A percentile compares a stretch with the other conserved stretches of the same genome.
Evolutionary conservation across 2,329 filamentous ascomycete genomes (phyloP).

Genomic region (Dothideomycetes sp.): DNA sequence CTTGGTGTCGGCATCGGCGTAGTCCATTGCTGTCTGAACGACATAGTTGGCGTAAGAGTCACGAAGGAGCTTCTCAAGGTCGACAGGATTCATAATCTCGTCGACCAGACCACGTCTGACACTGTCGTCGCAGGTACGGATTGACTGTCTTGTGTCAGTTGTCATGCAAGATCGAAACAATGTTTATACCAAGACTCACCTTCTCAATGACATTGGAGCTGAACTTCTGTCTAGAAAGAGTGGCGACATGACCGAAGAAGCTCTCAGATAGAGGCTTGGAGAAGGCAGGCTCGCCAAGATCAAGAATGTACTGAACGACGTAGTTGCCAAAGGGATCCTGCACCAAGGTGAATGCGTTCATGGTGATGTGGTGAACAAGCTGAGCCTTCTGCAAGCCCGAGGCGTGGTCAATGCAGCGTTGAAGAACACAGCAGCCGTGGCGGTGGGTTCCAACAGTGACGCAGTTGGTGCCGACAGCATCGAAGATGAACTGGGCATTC

Average conservation of each 20-base stretch:
- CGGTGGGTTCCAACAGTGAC: constrained; percentile 91
- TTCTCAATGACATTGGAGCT: constrained; percentile 99
- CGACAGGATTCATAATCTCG: constrained; percentile 64
- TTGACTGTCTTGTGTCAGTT: constrained; percentile 28
- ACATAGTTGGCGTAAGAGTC: constrained; percentile 98
- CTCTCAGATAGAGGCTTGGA: constrained; percentile 78
- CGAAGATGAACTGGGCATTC: constrained; percentile 94
- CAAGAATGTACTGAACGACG: constrained; percentile 95
- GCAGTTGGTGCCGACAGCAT: constrained; percentile 79
- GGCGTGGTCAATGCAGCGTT: constrained; percentile 96
- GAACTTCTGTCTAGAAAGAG: constrained; percentile 91
- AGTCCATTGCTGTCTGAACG: constrained; percentile 90
- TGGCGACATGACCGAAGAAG: constrained; percentile 63
- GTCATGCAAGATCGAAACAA: neutral
- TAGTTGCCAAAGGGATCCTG: constrained; percentile 99
- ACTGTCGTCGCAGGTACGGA: constrained; percentile 69
- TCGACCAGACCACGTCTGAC: constrained; percentile 75
- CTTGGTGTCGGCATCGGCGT: constrained; percentile 65
- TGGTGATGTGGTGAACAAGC: constrained; percentile 78
- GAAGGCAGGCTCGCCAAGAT: constrained; percentile 78
- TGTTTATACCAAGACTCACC: neutral
- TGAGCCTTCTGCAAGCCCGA: constrained; percentile 80
- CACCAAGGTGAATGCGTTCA: constrained; percentile 78
- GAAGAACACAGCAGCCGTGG: constrained; percentile 94
- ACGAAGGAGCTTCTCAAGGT: constrained; percentile 80